These are phyloP conservation scores for Boletales sp. DNA, from an alignment of 768 basidiomycete genomes.

Conservation along the genomic window DNA sequence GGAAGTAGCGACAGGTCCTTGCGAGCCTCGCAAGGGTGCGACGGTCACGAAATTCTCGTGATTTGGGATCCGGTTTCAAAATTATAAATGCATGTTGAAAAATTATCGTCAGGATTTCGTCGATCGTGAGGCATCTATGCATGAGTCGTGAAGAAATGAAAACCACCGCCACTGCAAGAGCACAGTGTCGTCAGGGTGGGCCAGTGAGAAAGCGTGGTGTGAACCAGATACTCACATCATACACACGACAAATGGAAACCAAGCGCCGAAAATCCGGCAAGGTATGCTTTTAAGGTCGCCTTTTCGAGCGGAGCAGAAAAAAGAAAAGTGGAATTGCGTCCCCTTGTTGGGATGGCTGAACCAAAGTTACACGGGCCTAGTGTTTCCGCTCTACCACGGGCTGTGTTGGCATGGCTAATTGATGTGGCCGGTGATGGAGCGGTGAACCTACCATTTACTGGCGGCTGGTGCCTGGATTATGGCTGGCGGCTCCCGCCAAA, in stretches of 20 bases:
- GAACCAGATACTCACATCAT: conserved; percentile 19
- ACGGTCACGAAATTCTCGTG: conserved; percentile 27
- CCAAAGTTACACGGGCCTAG: background rate
- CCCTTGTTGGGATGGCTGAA: conserved; percentile 1
- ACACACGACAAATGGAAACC: conserved; percentile 18
- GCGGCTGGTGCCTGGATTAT: conserved; percentile 1
- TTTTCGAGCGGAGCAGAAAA: conserved; percentile 24
- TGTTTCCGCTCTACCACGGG: background rate
- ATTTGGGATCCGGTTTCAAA: conserved; percentile 26
- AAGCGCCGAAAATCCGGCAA: conserved; percentile 5
- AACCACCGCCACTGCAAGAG: conserved; percentile 13
- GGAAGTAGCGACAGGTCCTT: conserved; percentile 29
- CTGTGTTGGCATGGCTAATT: conserved; percentile 12
- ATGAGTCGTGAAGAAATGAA: conserved; percentile 21
- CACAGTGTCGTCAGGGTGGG: background rate
- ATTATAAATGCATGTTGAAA: conserved; percentile 29
- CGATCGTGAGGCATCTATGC: conserved; percentile 32
- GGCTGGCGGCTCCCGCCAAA: too few species aligned
- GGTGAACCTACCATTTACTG: conserved; percentile 4
- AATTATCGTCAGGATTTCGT: conserved; percentile 31
- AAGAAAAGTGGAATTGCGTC: background rate
- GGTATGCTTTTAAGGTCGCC: background rate
- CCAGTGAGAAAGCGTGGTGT: background rate
- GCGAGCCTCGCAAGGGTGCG: conserved; percentile 30
- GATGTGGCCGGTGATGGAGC: conserved; percentile 20